Conservation (phyloP, 768 basidiomycete genomes). For the Suillus plorans region DNA sequence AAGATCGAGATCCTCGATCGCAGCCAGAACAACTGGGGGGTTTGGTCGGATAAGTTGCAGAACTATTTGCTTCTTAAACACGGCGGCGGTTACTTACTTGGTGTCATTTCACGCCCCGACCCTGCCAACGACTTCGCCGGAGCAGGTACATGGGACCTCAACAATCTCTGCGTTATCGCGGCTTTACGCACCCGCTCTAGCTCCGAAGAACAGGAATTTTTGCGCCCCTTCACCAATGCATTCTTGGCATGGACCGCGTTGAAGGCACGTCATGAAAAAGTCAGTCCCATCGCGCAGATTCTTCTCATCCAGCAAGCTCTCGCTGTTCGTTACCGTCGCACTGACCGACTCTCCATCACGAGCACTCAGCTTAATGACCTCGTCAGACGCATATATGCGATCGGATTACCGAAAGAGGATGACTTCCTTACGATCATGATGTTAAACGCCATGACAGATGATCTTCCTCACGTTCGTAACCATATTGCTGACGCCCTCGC, state of each 20-base stretch:
- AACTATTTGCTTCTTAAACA: background rate
- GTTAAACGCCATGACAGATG: constrained; percentile 12
- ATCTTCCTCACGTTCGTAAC: background rate
- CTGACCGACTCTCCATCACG: constrained; percentile 3
- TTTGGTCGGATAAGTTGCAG: background rate
- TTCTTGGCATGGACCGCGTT: constrained; percentile 13
- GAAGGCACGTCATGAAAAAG: constrained; percentile 13
- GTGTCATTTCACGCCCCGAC: background rate
- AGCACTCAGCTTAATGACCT: constrained; percentile 11
- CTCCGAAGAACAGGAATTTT: background rate
- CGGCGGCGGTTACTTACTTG: constrained; percentile 1
- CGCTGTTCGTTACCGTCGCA: constrained; percentile 3
- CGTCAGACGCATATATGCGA: constrained; percentile 15
- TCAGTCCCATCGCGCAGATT: constrained; percentile 15
- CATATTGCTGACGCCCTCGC: constrained; percentile 9
- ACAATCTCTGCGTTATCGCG: constrained; percentile 8
- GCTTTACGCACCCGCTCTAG: background rate
- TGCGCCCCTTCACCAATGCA: background rate
- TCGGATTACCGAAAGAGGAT: constrained; percentile 16
- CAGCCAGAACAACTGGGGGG: no score
- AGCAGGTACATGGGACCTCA: constrained; percentile 5
- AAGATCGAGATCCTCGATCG: background rate
- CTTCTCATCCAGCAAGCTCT: background rate
- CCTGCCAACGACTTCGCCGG: background rate
- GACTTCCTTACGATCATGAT: constrained; percentile 13